Evolutionary conservation across 495 filamentous ascomycete genomes (phyloP), one percentile per base, ranked within the genome.

Genomic region (Trichoderma orchidacearum): DNA sequence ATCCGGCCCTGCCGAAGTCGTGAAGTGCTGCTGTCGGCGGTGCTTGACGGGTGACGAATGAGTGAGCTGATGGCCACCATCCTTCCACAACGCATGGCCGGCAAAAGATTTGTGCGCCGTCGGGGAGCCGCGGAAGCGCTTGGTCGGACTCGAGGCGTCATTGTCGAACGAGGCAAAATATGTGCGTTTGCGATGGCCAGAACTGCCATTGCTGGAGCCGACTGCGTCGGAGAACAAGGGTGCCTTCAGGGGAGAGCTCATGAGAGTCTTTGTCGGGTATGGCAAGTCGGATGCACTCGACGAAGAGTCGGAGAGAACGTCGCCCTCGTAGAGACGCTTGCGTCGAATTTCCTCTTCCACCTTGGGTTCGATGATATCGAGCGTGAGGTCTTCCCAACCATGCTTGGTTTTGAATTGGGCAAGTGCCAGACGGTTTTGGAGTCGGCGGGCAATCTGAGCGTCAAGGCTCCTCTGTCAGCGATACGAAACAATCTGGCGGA

Each of bases 351-450:
- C 81, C 60, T 84, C 77, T 62, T 95, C 87, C 57, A 90, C 66
- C 62, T 76, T 83, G 59, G 82, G 81, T 68, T 87, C 88, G 65
- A 92, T 85, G 23, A 68, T 80, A 61, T 86, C 85, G 53, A 91
- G 77, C 35, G 83, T 81, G 55, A 90, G 77, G 68, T 87, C 80
- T 67, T 90, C 82, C 79, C 85, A 85, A 59, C 92, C 92, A 70
- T 96, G 84, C 69, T 92, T 87, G 54, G 91, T 88, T 73, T 96
- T 99, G 80, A 95, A 90, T 73, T 88, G 91, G 66, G 93, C 93
- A 53, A 97, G 80, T 61, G 94, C 92, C 31, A 99, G 79, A 45
- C 92, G 89, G 73, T 94, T 87, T 70, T 95, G 89, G 31, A 99
- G 75, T 64, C 83, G 85, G 69, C 91, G 76, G 56, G 90, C 93